Percentiles rank a stretch among this genome's conserved stretches.
Conservation (phyloP, 768 basidiomycete species). For the Mycena pura region DNA sequence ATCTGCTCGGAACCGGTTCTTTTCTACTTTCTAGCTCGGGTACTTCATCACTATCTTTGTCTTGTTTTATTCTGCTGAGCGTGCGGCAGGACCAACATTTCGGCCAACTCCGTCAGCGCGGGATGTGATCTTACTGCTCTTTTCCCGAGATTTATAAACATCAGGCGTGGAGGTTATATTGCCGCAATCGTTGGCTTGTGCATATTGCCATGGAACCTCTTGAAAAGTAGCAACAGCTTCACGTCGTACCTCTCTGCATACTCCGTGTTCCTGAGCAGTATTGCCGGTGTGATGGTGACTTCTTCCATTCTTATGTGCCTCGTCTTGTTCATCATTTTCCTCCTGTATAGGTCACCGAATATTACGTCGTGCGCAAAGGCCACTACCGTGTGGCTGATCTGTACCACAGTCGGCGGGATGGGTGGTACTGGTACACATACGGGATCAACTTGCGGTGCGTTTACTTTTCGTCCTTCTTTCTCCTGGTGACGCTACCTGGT, state of each 20-base stretch:
- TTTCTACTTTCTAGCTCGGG: constrained; percentile 22
- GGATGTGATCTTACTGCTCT: constrained; percentile 85
- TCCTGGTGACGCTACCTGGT: background rate
- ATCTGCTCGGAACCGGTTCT: background rate
- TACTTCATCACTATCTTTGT: background rate
- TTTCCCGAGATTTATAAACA: constrained; percentile 81
- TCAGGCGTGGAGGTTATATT: constrained; percentile 84
- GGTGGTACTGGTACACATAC: constrained; percentile 79
- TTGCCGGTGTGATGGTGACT: constrained; percentile 86
- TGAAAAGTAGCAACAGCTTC: constrained; percentile 76
- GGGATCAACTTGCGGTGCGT: constrained; percentile 75
- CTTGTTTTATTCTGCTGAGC: background rate
- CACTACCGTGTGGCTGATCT: constrained; percentile 76
- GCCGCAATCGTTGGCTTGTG: constrained; percentile 79
- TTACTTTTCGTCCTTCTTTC: constrained; percentile 11
- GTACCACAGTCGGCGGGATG: constrained; percentile 60
- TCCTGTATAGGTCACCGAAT: constrained; percentile 80
- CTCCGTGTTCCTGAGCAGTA: constrained; percentile 81
- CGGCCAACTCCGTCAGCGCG: constrained; percentile 83
- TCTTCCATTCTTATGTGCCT: constrained; percentile 23
- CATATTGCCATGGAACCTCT: constrained; percentile 81
- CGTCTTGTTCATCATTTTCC: too few relatives aligned
- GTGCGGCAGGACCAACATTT: constrained; percentile 69
- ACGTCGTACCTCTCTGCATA: constrained; percentile 85
- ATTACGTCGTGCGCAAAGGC: constrained; percentile 75